Base-by-base conservation (phyloP, 2,329 filamentous ascomycete species). In the Colletotrichum sp. region DNA sequence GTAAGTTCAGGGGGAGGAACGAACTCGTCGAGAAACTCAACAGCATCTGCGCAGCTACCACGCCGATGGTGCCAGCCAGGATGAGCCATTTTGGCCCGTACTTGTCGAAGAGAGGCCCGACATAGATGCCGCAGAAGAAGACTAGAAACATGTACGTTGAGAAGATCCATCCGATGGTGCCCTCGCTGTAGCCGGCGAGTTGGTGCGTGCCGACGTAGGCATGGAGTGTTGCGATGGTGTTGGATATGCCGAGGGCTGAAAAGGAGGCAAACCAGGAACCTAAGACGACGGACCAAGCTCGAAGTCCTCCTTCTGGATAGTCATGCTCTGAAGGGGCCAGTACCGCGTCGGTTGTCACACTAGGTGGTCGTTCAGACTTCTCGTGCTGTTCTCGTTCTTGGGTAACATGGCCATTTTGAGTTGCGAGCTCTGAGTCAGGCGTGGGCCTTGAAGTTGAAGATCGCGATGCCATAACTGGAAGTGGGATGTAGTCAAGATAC, bases 21-120 rank as follows among this genome's bases (percentile, higher is more conserved):
- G 26, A 1, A 28, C 26, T 28, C 7, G 26, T 28, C 82, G 94
- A 96, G 69, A 95, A 88, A 28, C 95, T 95, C 68, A 97, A 84
- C 18, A 93, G 84, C 78, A 98, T 88, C 75, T 95, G 87, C 66
- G 92, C 91, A 0, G 89, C 86, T 26, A 93, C 88, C 28, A 94
- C 86, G 71, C 91, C 87, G 4, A 93, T 81, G 36, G 91, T 93
- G 2, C 96, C 96, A 0, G 88, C 86, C 1, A 93, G 80, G n/a
- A 98, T 87, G 28, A 98, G 89, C 85, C 92, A 90, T 16, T 91
- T 89, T 0, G 96, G 95, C 0, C 96, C 96, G 80, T 95, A 93
- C 80, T 93, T 93, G 85, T 98, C 96, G 81, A 98, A 98, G 21
- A 98, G 86, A 0, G 96, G 96, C 0, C 96, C 96, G 64, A 97